phyloP scores from a whole-genome alignment of 179 eudicot genomes.

The Silene noctiflora region DNA sequence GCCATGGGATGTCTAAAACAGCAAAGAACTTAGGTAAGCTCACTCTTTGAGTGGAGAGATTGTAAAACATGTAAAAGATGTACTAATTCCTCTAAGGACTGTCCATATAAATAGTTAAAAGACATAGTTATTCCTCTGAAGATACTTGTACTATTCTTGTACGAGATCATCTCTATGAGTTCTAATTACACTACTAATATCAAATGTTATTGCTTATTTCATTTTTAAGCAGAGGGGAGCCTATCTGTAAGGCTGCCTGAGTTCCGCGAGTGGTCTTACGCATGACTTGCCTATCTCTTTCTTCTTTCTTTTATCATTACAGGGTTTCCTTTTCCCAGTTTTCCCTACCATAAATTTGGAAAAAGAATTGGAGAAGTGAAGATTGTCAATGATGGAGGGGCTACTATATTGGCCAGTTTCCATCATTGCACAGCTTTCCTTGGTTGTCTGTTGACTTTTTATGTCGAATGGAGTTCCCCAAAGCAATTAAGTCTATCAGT shows the following conservation, averaged over 20 bases:
- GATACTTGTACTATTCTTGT: not conserved
- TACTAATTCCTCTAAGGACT: not conserved
- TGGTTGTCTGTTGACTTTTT: slow-evolving; percentile 23
- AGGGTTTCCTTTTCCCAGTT: not conserved
- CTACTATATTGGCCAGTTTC: not conserved
- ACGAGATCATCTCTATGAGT: too few relatives aligned
- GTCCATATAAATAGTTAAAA: not conserved
- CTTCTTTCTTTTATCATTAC: too few relatives aligned
- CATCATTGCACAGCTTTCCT: slow-evolving; percentile 13
- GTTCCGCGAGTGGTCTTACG: not conserved
- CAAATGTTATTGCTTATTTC: too few relatives aligned
- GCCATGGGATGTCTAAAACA: slow-evolving; percentile 48
- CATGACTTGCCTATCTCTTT: too few relatives aligned
- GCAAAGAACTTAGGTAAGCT: slow-evolving; percentile 63
- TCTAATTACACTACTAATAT: too few relatives aligned
- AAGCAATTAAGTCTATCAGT: not conserved
- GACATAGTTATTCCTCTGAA: too few relatives aligned
- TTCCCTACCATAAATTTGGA: slow-evolving; percentile 1
- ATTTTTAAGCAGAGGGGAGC: too few relatives aligned
- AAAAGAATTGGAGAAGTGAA: not conserved
- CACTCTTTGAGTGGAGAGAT: slow-evolving; percentile 43
- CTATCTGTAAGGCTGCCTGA: too few relatives aligned
- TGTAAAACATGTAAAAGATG: not conserved
- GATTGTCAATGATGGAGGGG: slow-evolving; percentile 23
- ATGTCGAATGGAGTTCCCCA: not conserved